Conservation (phyloP, 1,139 yeast species). For the Yamadazyma sp. region DNA sequence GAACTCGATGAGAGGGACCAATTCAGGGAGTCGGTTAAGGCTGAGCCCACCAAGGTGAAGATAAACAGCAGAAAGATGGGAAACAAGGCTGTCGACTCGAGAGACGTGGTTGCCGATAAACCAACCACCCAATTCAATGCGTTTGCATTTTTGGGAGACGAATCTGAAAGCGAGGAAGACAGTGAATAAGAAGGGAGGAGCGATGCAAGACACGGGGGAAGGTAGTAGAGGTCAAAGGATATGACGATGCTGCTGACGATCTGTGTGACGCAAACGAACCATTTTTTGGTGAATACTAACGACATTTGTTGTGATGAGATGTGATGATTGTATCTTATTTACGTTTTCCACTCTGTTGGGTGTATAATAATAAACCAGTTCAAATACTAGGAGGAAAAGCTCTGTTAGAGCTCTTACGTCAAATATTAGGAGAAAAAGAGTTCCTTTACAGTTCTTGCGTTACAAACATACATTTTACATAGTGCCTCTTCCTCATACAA, state of each 20-base stretch:
- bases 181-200: constrained; percentile 1
- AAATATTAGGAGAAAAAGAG: no score
- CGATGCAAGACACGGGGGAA: no score
- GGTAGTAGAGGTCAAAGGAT: no score
- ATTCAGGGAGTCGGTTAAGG: constrained; percentile 48
- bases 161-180: constrained; percentile 39
- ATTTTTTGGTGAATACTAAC: background rate
- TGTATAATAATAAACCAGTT: constrained; percentile 5
- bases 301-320: constrained; percentile 1
- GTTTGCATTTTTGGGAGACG: constrained; percentile 72
- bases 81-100: constrained; percentile 70
- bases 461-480: no score
- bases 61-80: constrained; percentile 76
- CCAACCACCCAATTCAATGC: constrained; percentile 71
- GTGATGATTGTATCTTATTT: background rate
- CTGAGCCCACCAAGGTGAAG: constrained; percentile 49
- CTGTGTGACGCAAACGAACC: no score
- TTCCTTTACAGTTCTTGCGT: no score
- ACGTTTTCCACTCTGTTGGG: background rate
- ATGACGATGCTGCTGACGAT: background rate
- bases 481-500: constrained; percentile 2
- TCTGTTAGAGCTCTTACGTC: no score
- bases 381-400: no score
- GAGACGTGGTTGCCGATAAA: constrained; percentile 68
- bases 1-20: constrained; percentile 50